These are phyloP conservation scores for Globisporangium lucens DNA, from an alignment of 352 stramenopile species.

Conservation along the genomic window DNA sequence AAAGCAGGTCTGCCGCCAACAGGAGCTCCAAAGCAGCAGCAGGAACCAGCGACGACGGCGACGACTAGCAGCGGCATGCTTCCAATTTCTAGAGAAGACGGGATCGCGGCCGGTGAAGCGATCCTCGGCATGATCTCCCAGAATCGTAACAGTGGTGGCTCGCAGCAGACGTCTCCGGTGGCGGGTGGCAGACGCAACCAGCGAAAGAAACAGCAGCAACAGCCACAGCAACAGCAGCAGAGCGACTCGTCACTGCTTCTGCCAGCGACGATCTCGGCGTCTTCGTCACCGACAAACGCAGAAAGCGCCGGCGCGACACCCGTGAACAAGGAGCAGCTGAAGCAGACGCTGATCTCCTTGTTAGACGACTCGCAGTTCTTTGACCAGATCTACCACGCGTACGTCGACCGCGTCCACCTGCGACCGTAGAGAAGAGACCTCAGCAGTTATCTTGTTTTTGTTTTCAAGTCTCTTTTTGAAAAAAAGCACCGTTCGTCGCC, in stretches of 20 bases:
- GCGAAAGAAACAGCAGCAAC: slow-evolving; percentile 27
- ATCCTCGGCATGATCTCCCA: slow-evolving; percentile 84
- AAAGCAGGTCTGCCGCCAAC: slow-evolving; percentile 21
- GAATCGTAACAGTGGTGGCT: slow-evolving; percentile 19
- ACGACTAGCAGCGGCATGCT: slow-evolving; percentile 40
- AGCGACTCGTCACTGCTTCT: slow-evolving; percentile 11
- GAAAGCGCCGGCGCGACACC: slow-evolving; percentile 13
- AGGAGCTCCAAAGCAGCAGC: slow-evolving; percentile 10
- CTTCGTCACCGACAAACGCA: slow-evolving; percentile 3
- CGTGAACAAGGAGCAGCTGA: slow-evolving; percentile 85
- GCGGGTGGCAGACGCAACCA: slow-evolving; percentile 3
- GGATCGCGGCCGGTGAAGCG: slow-evolving; percentile 73
- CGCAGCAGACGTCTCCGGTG: slow-evolving; percentile 12
- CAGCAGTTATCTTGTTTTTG: background rate
- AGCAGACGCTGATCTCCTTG: slow-evolving; percentile 77
- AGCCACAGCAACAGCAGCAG: slow-evolving; percentile 22
- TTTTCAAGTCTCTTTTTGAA: slow-evolving; percentile 6
- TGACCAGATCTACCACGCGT: slow-evolving; percentile 87
- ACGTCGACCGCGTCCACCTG: slow-evolving; percentile 62
- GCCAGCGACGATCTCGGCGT: slow-evolving; percentile 10
- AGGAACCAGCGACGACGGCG: slow-evolving; percentile 24
- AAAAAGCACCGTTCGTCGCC: background rate
- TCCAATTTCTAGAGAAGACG: slow-evolving; percentile 73
- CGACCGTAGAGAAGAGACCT: slow-evolving; percentile 27
- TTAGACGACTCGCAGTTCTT: slow-evolving; percentile 85